These are phyloP conservation scores for Clavulina sp. DNA, from an alignment of 768 basidiomycete genomes.

Conservation along the genomic window DNA sequence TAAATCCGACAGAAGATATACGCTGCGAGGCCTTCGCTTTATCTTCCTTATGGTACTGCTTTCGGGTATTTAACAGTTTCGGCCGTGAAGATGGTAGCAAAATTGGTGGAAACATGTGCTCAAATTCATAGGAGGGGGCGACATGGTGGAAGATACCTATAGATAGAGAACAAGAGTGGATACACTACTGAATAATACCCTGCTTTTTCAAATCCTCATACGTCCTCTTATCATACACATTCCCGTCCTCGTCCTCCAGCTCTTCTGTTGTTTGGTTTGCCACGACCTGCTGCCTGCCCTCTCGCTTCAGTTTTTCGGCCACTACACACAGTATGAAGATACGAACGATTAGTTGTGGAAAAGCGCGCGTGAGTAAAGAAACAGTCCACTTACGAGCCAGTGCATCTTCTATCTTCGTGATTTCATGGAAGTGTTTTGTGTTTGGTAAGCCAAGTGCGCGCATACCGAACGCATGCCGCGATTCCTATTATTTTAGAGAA, in stretches of 20 bases:
- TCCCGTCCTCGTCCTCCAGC: slow-evolving; percentile 94
- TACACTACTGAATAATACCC: slow-evolving; percentile 52
- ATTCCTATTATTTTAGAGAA: slow-evolving; percentile 42
- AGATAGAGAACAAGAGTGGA: not conserved
- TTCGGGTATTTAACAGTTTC: not conserved
- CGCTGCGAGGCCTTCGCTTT: too few relatives aligned
- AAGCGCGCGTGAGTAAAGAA: not conserved
- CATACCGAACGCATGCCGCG: slow-evolving; percentile 95
- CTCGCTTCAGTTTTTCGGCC: slow-evolving; percentile 91
- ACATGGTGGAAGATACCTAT: not conserved
- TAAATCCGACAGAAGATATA: too few relatives aligned
- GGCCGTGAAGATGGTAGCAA: not conserved
- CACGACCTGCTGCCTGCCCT: slow-evolving; percentile 87
- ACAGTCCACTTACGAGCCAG: slow-evolving; percentile 52
- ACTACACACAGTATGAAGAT: too few relatives aligned
- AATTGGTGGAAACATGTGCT: not conserved
- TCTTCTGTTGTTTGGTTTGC: slow-evolving; percentile 95
- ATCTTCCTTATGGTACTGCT: not conserved
- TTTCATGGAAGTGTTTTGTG: slow-evolving; percentile 98
- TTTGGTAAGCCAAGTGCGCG: slow-evolving; percentile 91
- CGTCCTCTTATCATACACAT: slow-evolving; percentile 96
- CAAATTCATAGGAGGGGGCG: not conserved
- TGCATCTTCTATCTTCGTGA: slow-evolving; percentile 92
- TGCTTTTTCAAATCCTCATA: slow-evolving; percentile 95
- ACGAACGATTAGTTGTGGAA: not conserved